phyloP scores from a whole-genome alignment of 1,284 basidiomycete genomes.

The Ustanciosporium gigantosporum region DNA sequence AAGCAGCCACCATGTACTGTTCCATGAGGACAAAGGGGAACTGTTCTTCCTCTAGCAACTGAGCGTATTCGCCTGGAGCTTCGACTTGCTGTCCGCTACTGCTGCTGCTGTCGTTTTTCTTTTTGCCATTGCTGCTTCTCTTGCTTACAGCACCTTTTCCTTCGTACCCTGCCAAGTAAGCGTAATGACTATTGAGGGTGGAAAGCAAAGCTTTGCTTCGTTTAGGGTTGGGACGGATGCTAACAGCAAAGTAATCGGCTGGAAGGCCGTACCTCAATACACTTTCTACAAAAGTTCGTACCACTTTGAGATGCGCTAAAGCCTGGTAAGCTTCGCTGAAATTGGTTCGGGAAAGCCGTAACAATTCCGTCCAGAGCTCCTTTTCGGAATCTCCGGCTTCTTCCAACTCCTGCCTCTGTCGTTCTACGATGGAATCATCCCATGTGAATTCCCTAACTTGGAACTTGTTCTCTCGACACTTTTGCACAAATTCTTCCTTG shows the following conservation, averaged over 20 bases:
- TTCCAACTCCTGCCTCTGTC: slow-evolving; percentile 80
- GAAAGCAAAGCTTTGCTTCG: slow-evolving; percentile 73
- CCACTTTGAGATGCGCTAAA: slow-evolving; percentile 87
- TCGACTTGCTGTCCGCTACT: slow-evolving; percentile 13
- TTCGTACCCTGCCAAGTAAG: slow-evolving; percentile 71
- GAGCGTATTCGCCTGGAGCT: slow-evolving; percentile 56
- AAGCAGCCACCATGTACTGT: slow-evolving; percentile 45
- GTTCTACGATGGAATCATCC: slow-evolving; percentile 80
- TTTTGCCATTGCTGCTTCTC: slow-evolving; percentile 5
- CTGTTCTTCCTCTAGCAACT: slow-evolving; percentile 55
- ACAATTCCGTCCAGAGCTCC: slow-evolving; percentile 95
- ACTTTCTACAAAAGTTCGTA: slow-evolving; percentile 90
- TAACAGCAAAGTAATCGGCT: slow-evolving; percentile 81
- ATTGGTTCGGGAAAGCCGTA: slow-evolving; percentile 89
- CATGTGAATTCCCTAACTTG: slow-evolving; percentile 91
- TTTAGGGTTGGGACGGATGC: slow-evolving; percentile 80
- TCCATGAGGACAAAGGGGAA: slow-evolving; percentile 57
- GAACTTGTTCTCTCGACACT: slow-evolving; percentile 96
- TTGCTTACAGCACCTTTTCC: slow-evolving; percentile 6
- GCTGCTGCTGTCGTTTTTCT: slow-evolving; percentile 1
- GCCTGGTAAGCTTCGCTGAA: slow-evolving; percentile 97
- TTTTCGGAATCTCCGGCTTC: slow-evolving; percentile 84
- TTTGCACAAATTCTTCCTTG: slow-evolving; percentile 89
- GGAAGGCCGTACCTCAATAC: slow-evolving; percentile 94
- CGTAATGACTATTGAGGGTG: slow-evolving; percentile 75